Evolutionary conservation across 352 stramenopile species (phyloP), one percentile per base, ranked within the genome.

Genomic region (Globisporangium irregulare): DNA sequence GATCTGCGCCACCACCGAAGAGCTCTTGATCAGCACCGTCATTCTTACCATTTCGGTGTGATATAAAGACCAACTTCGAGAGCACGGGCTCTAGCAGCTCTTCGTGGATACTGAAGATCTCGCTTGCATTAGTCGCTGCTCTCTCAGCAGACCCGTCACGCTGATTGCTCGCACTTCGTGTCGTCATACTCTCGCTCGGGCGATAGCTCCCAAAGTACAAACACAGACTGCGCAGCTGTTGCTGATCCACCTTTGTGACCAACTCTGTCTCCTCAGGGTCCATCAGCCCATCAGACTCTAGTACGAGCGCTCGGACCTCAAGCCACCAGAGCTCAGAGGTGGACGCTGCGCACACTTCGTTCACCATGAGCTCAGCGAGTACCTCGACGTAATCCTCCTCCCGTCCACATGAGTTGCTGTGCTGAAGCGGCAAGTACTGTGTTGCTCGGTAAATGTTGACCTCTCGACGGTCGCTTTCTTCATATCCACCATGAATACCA

Each of bases 251-350:
- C 6, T 73, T 76, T 2, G 74, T 51, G 7, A 51, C 22, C 14
- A 46, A 60, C 32, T 72, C 66, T 9, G 10, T 12, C 48, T 59
- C n/a, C 15, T 51, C 27, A 9, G 22, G n/a, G 10, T 55, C 54
- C 12, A 67, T 36, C 20, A 53, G 14, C 24, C n/a, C 54, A 4
- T 68, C 66, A 22, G 27, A 29, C 0, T 77, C 72, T 8, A 91
- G 2, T 6, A 74, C 53, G 3, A 70, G 66, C 7, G 73, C 80
- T 36, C 73, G 71, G n/a, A 92, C 62, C 48, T 91, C 75, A 0
- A 93, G 43, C 82, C 82, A 93, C 82, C 85, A 92, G 9, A 84
- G 54, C 43, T 89, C 74, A 0, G 80, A 87, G 1, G 78, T 80
- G 2, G 78, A 73, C 12, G 73, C 73, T 43, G 74, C 62, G 43